Percentiles rank a stretch among this genome's conserved stretches.
These are phyloP conservation scores for Vaccinium macrocarpon DNA, from an alignment of 148 eudicot species.

Conservation along the genomic window DNA sequence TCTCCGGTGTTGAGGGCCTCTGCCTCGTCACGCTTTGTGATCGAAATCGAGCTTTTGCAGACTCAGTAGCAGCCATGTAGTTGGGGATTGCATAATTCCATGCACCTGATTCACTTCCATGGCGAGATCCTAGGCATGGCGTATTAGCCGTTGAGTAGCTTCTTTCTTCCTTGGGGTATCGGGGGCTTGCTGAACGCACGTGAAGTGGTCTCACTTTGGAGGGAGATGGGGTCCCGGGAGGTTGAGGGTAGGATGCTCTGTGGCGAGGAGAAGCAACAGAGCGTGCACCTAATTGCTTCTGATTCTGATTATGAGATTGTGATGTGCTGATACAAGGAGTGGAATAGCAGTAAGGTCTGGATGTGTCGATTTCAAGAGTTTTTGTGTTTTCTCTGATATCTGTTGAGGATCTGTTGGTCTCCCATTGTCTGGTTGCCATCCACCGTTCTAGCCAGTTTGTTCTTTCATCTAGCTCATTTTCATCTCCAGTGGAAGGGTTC, in stretches of 20 bases:
- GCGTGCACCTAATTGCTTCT: conserved; percentile 17
- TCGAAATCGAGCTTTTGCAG: conserved; percentile 65
- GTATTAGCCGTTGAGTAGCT: conserved; percentile 62
- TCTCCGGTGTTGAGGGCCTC: conserved; percentile 61
- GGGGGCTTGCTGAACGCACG: conserved; percentile 62
- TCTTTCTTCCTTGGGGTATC: conserved; percentile 36
- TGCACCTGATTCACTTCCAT: neutral
- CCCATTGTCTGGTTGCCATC: conserved; percentile 60
- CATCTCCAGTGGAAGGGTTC: conserved; percentile 20
- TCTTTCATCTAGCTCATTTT: conserved; percentile 36
- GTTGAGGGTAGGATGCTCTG: conserved; percentile 18
- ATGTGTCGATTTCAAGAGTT: conserved; percentile 49
- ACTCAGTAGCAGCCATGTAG: conserved; percentile 87
- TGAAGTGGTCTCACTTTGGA: conserved; percentile 37
- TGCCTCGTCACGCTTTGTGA: conserved; percentile 73
- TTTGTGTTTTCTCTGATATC: conserved; percentile 47
- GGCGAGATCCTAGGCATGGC: conserved; percentile 45
- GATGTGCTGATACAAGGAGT: conserved; percentile 13
- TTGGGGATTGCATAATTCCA: conserved; percentile 33
- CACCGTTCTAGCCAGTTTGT: conserved; percentile 51
- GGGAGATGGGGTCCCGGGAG: conserved; percentile 46
- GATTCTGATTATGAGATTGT: conserved; percentile 15
- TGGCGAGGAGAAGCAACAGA: conserved; percentile 32
- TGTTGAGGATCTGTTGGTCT: conserved; percentile 36
- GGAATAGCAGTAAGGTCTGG: conserved; percentile 24